Percentiles rank a stretch among this genome's conserved stretches.
Evolutionary conservation across 345 rosid genomes (phyloP).

Genomic region (Eucalyptus brandiana): DNA sequence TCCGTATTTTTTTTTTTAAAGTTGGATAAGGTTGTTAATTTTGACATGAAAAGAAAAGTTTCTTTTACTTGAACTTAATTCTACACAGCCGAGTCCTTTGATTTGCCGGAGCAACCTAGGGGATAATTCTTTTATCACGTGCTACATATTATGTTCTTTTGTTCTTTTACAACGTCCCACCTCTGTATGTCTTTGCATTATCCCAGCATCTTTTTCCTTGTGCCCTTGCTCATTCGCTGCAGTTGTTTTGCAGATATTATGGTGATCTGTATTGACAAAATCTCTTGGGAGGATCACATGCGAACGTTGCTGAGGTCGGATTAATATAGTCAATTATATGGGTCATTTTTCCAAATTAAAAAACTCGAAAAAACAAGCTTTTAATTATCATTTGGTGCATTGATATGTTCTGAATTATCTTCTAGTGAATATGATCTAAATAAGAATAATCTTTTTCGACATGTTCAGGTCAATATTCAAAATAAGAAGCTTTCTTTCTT

Average conservation of each 20-base stretch:
- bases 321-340: background rate
- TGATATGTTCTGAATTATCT: background rate
- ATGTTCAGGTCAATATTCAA: slow-evolving; percentile 20
- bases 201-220: background rate
- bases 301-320: background rate
- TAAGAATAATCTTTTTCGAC: background rate
- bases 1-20: accelerated
- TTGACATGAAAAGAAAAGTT: accelerated
- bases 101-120: too few species aligned
- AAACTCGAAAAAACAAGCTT: accelerated
- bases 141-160: background rate
- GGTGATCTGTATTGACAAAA: background rate
- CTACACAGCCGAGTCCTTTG: too few species aligned
- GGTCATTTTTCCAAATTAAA: background rate
- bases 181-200: background rate
- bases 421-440: background rate
- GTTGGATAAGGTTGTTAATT: too few species aligned
- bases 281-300: background rate
- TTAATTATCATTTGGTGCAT: background rate
- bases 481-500: slow-evolving; percentile 42
- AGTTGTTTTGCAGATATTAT: background rate
- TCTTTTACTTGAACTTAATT: background rate
- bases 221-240: background rate
- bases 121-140: too few species aligned
- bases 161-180: background rate